phyloP scores from a whole-genome alignment of 257 asterid genomes.

The Fraxinus americana region DNA sequence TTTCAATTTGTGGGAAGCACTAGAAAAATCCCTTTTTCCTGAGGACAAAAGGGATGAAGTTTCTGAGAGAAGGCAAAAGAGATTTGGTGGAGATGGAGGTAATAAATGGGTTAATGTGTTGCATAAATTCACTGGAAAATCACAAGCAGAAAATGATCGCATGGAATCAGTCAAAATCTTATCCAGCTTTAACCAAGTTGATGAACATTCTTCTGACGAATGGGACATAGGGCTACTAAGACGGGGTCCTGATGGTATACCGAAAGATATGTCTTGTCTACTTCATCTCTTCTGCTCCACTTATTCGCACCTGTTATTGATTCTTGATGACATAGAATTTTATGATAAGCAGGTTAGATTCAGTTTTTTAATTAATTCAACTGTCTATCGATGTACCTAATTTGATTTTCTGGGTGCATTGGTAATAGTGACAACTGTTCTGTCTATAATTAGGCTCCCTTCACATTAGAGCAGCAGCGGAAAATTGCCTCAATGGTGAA shows the following conservation, averaged over 20 bases:
- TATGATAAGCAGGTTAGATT: constrained; percentile 87
- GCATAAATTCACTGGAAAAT: constrained; percentile 69
- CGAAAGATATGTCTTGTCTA: constrained; percentile 64
- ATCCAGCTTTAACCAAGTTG: constrained; percentile 37
- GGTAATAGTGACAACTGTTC: constrained; percentile 16
- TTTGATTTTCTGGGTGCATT: constrained; percentile 11
- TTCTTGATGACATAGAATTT: constrained; percentile 93
- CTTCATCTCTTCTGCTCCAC: constrained; percentile 87
- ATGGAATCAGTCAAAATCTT: constrained; percentile 32
- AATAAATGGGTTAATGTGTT: constrained; percentile 75
- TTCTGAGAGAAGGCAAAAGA: constrained; percentile 56
- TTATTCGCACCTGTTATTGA: constrained; percentile 85
- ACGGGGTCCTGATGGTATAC: constrained; percentile 79
- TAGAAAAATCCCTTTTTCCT: constrained; percentile 62
- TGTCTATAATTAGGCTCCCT: constrained; percentile 63
- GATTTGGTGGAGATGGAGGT: constrained; percentile 60
- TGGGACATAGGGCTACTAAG: constrained; percentile 81
- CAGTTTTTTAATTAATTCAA: constrained; percentile 10
- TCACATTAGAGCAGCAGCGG: constrained; percentile 80
- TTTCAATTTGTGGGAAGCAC: constrained; percentile 65
- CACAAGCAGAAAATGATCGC: constrained; percentile 45
- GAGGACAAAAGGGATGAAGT: constrained; percentile 43
- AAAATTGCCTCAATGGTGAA: constrained; percentile 75
- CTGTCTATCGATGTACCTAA: neutral
- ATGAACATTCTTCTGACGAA: constrained; percentile 54